Evolutionary conservation across 2,329 filamentous ascomycete genomes (phyloP).

Genomic region (Lachnellula willkommii): DNA sequence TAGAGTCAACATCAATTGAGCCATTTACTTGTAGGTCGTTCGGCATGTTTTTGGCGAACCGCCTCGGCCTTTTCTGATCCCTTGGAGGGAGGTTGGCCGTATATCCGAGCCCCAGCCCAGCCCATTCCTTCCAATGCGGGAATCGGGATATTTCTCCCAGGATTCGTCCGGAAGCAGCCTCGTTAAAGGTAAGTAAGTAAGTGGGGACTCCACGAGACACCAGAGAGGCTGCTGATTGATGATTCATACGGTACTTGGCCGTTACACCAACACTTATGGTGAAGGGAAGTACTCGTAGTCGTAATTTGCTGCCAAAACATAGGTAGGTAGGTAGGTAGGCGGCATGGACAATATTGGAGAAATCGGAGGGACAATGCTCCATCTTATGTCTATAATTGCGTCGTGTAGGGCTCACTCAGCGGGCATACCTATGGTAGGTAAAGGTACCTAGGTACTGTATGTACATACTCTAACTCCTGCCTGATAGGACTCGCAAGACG

Average conservation of each 20-base stretch:
- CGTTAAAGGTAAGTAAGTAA: too few relatives aligned
- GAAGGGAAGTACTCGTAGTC: background rate
- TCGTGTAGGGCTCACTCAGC: background rate
- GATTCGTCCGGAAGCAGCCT: background rate
- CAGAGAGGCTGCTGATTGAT: too few relatives aligned
- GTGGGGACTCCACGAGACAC: too few relatives aligned
- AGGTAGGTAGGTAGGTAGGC: too few relatives aligned
- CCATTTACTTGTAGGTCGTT: background rate
- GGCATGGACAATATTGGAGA: background rate
- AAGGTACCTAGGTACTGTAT: background rate
- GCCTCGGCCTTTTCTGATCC: background rate
- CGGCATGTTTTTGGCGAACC: background rate
- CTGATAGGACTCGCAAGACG: background rate
- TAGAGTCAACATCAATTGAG: background rate
- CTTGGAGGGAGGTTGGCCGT: background rate
- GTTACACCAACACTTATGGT: background rate
- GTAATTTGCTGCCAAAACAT: background rate
- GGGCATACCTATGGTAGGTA: background rate
- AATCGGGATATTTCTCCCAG: background rate
- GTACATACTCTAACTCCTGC: background rate
- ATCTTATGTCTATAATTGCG: background rate
- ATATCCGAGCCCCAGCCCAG: background rate
- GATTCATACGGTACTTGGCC: too few relatives aligned
- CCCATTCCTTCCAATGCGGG: background rate
- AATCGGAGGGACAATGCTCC: slow-evolving; percentile 1